A percentile compares a stretch with the other conserved stretches of the same genome.
Conservation (phyloP, 768 basidiomycete species). For the Pulveroboletus sp. region DNA sequence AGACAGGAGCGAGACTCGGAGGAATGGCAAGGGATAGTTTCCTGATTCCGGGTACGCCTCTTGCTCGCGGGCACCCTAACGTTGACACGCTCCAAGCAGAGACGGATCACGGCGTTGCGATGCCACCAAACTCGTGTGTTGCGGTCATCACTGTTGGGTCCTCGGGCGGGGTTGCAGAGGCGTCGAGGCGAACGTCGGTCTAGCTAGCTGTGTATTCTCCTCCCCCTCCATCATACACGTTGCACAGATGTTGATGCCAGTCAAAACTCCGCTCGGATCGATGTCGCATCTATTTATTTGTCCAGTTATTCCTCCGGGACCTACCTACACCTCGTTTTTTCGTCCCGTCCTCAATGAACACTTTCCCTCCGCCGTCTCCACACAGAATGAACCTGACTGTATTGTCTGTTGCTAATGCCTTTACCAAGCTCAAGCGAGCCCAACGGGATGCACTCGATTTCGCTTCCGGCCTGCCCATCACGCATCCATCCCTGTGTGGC, state of each 20-base stretch:
- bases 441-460: slow-evolving; percentile 32
- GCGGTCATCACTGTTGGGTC: not conserved
- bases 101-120: not conserved
- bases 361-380: slow-evolving; percentile 22
- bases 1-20: slow-evolving; percentile 21
- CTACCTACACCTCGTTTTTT: not conserved
- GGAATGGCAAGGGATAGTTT: slow-evolving; percentile 40
- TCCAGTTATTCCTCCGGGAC: not conserved
- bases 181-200: slow-evolving; percentile 1
- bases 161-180: not conserved
- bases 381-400: slow-evolving; percentile 21
- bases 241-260: not conserved
- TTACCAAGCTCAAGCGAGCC: slow-evolving; percentile 49
- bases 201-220: not conserved
- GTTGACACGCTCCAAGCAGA: not conserved
- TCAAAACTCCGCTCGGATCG: slow-evolving; percentile 21
- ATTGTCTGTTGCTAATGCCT: slow-evolving; percentile 45
- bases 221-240: slow-evolving; percentile 8
- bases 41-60: slow-evolving; percentile 7
- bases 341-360: slow-evolving; percentile 5
- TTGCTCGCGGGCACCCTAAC: not conserved
- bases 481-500: slow-evolving; percentile 31
- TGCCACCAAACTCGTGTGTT: not conserved
- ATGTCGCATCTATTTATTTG: slow-evolving; percentile 5
- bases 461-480: slow-evolving; percentile 35